phyloP scores from a whole-genome alignment of 768 basidiomycete species.

The Russula dissimulans region DNA sequence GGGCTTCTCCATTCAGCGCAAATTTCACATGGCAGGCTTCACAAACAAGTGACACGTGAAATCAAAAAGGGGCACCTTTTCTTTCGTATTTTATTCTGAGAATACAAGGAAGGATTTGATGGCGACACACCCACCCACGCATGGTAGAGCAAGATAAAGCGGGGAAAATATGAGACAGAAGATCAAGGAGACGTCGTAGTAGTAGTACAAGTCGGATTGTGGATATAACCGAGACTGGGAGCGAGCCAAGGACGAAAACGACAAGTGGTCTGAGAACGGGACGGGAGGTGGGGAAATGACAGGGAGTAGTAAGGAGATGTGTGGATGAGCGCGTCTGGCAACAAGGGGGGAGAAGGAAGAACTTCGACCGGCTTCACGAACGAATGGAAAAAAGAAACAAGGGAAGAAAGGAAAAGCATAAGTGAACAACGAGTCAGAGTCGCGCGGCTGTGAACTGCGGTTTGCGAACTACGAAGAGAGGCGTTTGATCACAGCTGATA shows the following conservation, averaged over 20 bases:
- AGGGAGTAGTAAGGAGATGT: conserved; percentile 29
- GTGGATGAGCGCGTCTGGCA: conserved; percentile 30
- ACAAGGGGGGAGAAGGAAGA: background rate
- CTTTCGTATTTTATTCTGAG: background rate
- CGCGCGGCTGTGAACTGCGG: background rate
- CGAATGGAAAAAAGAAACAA: conserved; percentile 12
- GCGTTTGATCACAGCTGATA: background rate
- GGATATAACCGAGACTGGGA: conserved; percentile 32
- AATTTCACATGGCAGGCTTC: too few relatives aligned
- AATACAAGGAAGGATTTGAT: conserved; percentile 10
- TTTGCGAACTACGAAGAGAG: too few relatives aligned
- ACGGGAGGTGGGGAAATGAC: conserved; percentile 24
- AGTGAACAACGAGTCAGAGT: background rate
- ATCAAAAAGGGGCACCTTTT: background rate
- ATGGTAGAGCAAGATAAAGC: conserved; percentile 7
- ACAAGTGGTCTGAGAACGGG: conserved; percentile 29
- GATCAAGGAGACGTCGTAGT: conserved; percentile 22
- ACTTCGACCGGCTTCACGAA: background rate
- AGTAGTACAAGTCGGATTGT: conserved; percentile 40
- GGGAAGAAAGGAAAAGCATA: conserved; percentile 10
- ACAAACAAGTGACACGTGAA: background rate
- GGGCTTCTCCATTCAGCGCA: too few relatives aligned
- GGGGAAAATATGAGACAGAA: background rate
- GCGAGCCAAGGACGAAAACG: conserved; percentile 33
- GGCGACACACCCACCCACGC: conserved; percentile 18